Evolutionary conservation across 345 rosid genomes (phyloP).

Genomic region (Sisymbrium altissimum): DNA sequence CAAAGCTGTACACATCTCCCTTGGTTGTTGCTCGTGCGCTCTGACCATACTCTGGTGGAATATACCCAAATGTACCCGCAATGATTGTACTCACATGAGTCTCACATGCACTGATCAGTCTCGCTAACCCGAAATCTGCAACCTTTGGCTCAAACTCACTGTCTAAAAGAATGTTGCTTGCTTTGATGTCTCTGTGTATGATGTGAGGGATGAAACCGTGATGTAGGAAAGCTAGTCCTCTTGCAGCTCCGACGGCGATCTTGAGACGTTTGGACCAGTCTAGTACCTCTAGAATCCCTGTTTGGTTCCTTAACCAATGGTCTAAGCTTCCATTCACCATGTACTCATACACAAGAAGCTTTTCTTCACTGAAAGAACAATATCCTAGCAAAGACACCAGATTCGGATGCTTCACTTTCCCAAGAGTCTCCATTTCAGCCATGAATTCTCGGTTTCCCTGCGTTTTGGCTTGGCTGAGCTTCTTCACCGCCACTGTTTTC

Average conservation of each 20-base stretch:
- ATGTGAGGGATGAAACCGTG: constrained; percentile 88
- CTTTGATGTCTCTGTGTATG: constrained; percentile 88
- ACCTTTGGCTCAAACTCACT: constrained; percentile 82
- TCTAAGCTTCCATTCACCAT: constrained; percentile 92
- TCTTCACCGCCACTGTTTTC: constrained; percentile 84
- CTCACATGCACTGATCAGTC: constrained; percentile 89
- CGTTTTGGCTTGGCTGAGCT: constrained; percentile 75
- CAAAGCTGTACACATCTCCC: constrained; percentile 93
- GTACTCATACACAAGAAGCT: constrained; percentile 85
- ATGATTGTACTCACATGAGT: constrained; percentile 86
- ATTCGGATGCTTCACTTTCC: constrained; percentile 89
- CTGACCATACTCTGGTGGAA: constrained; percentile 96
- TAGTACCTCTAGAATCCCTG: constrained; percentile 58
- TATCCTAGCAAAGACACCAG: constrained; percentile 84
- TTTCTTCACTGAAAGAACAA: constrained; percentile 77
- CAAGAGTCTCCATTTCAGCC: constrained; percentile 95
- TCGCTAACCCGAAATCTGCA: constrained; percentile 86
- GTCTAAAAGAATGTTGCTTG: constrained; percentile 76
- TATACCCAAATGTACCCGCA: constrained; percentile 84
- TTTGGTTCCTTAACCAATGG: constrained; percentile 70
- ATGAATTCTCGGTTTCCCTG: constrained; percentile 87
- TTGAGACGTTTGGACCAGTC: constrained; percentile 78
- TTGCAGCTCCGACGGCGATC: constrained; percentile 73
- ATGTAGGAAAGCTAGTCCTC: constrained; percentile 81
- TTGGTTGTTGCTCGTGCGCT: constrained; percentile 67